Percentiles rank a stretch among this genome's conserved stretches.
Conservation (phyloP, 192 early-diverging fungal species). For the Nowakowskiella sp. region DNA sequence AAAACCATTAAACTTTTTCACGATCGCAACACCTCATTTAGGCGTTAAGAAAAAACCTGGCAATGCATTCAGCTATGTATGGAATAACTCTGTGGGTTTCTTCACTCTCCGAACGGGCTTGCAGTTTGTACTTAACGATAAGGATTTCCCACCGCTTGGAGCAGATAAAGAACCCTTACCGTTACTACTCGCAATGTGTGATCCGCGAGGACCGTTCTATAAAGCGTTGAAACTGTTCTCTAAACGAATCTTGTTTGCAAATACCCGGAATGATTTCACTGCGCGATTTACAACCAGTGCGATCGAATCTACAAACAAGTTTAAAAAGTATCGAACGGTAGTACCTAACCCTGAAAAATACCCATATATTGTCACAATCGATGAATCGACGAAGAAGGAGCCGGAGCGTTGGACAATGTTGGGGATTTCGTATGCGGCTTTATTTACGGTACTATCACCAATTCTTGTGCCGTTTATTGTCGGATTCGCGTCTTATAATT, state of each 20-base stretch:
- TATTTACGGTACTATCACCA: too few species aligned
- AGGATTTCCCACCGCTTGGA: constrained; percentile 12
- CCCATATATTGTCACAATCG: constrained; percentile 22
- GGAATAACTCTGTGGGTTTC: constrained; percentile 7
- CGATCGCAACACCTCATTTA: constrained; percentile 41
- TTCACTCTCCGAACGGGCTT: constrained; percentile 14
- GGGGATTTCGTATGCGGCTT: too few species aligned
- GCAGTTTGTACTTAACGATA: constrained; percentile 23
- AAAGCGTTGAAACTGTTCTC: constrained; percentile 21
- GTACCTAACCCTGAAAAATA: constrained; percentile 21
- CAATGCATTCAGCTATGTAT: constrained; percentile 5
- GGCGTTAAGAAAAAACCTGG: constrained; percentile 15
- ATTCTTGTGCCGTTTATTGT: too few species aligned
- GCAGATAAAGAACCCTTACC: too few species aligned
- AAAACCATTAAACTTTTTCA: constrained; percentile 29
- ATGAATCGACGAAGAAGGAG: not conserved
- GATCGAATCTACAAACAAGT: constrained; percentile 20
- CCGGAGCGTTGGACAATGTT: too few species aligned
- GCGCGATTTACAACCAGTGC: constrained; percentile 16
- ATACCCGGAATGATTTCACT: constrained; percentile 24
- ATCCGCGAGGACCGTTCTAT: constrained; percentile 22
- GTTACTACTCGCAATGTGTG: constrained; percentile 24
- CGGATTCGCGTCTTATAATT: too few species aligned
- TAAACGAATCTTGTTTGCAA: constrained; percentile 16
- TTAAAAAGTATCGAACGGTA: constrained; percentile 10